A percentile compares a stretch with the other conserved stretches of the same genome.
Evolutionary conservation across 768 basidiomycete species (phyloP).

Genomic region (Boletus barrowsii): DNA sequence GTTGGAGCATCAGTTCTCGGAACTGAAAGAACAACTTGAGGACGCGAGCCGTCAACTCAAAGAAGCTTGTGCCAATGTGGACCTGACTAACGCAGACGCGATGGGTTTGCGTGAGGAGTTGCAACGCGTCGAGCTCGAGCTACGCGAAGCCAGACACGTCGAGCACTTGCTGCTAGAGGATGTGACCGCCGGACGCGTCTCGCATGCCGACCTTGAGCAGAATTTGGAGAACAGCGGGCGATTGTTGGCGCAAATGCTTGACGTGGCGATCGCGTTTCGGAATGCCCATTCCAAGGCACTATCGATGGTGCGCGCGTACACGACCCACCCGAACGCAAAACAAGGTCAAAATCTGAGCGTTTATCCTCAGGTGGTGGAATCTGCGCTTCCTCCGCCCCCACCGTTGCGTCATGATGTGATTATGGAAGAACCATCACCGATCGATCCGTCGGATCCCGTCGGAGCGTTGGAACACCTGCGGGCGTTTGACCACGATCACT

Average conservation of each 20-base stretch:
- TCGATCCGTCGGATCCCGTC: conserved; percentile 74
- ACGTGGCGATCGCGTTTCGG: conserved; percentile 75
- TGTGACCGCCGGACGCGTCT: conserved; percentile 62
- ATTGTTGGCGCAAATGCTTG: conserved; percentile 77
- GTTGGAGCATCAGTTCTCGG: conserved; percentile 82
- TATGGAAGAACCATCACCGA: conserved; percentile 62
- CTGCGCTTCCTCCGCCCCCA: conserved; percentile 44
- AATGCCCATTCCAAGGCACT: conserved; percentile 74
- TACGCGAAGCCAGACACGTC: conserved; percentile 61
- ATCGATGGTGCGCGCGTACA: conserved; percentile 56
- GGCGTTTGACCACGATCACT: conserved; percentile 79
- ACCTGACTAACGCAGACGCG: conserved; percentile 66
- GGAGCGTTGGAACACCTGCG: conserved; percentile 67
- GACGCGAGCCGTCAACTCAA: conserved; percentile 59
- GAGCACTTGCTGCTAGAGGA: conserved; percentile 75
- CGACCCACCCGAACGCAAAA: conserved; percentile 48
- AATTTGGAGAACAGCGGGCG: conserved; percentile 62
- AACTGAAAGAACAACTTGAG: conserved; percentile 62
- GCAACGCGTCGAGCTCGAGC: conserved; percentile 64
- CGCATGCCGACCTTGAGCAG: conserved; percentile 66
- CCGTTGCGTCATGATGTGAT: conserved; percentile 50
- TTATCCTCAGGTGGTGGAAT: conserved; percentile 43
- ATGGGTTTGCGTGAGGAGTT: conserved; percentile 71
- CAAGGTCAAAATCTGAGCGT: conserved; percentile 34
- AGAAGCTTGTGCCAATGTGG: conserved; percentile 56